Evolutionary conservation across 2,329 filamentous ascomycete genomes (phyloP).

Genomic region (Gremmenia infestans): DNA sequence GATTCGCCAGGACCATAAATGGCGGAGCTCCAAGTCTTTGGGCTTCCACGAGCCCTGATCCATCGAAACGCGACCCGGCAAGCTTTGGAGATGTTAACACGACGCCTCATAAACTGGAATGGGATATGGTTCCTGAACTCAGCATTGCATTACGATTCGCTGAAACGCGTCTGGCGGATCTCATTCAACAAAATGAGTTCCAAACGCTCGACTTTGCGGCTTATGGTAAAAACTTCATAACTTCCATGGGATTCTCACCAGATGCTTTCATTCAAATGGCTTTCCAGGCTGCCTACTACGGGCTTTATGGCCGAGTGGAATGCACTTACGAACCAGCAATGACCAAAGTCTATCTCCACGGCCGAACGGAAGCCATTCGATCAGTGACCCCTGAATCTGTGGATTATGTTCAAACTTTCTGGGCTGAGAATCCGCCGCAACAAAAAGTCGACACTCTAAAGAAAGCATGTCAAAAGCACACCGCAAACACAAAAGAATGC

Average conservation of each 20-base stretch:
- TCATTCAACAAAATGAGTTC: slow-evolving; percentile 96
- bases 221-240: slow-evolving; percentile 98
- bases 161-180: slow-evolving; percentile 86
- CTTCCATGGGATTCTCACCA: slow-evolving; percentile 91
- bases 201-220: slow-evolving; percentile 81
- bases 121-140: slow-evolving; percentile 93
- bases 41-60: slow-evolving; percentile 86
- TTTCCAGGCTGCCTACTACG: slow-evolving; percentile 97
- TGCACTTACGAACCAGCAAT: slow-evolving; percentile 97
- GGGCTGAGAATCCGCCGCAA: slow-evolving; percentile 80
- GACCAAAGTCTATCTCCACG: slow-evolving; percentile 92
- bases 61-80: slow-evolving; percentile 82
- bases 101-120: slow-evolving; percentile 92
- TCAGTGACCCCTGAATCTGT: slow-evolving; percentile 77
- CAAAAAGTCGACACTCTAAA: slow-evolving; percentile 82
- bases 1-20: slow-evolving; percentile 93
- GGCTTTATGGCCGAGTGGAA: slow-evolving; percentile 87
- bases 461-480: slow-evolving; percentile 79
- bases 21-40: slow-evolving; percentile 87
- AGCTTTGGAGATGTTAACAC: slow-evolving; percentile 93
- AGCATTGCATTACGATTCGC: slow-evolving; percentile 90
- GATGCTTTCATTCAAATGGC: slow-evolving; percentile 99
- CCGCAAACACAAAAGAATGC: slow-evolving; percentile 73
- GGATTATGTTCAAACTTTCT: slow-evolving; percentile 90
- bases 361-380: slow-evolving; percentile 88